phyloP scores from a whole-genome alignment of 148 eudicot species.

The Suaeda aralocaspica region DNA sequence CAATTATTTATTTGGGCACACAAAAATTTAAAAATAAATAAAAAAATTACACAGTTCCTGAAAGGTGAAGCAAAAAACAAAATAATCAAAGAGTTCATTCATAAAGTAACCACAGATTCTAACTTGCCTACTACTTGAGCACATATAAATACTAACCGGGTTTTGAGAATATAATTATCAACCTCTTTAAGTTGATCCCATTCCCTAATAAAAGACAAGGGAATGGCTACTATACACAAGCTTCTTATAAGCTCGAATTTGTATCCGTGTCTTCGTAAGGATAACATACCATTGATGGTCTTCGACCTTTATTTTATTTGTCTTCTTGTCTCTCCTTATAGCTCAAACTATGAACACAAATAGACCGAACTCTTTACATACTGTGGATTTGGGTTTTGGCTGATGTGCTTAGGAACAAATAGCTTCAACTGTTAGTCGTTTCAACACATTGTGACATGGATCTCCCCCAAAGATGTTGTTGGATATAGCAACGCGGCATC shows the following conservation, averaged over 20 bases:
- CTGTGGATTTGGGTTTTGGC: background rate
- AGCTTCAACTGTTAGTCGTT: constrained; percentile 59
- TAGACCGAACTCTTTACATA: constrained; percentile 7
- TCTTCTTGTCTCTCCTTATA: background rate
- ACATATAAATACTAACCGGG: background rate
- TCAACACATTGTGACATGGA: constrained; percentile 57
- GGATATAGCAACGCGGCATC: constrained; percentile 43
- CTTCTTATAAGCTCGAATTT: background rate
- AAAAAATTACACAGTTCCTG: background rate
- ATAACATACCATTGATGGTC: constrained; percentile 7
- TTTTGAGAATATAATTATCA: constrained; percentile 1
- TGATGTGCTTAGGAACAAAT: constrained; percentile 35
- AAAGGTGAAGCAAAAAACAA: background rate
- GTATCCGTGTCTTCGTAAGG: background rate
- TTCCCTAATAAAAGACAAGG: constrained; percentile 24
- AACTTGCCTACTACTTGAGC: background rate
- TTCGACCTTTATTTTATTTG: constrained; percentile 17
- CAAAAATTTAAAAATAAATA: too few species aligned
- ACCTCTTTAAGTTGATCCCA: background rate
- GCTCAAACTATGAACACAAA: constrained; percentile 16
- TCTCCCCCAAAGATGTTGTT: constrained; percentile 49
- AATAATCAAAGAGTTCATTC: background rate
- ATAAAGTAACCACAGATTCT: background rate
- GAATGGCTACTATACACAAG: constrained; percentile 18
- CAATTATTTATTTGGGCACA: background rate